phyloP scores from a whole-genome alignment of 495 filamentous ascomycete genomes.

The Xylaria bambusicola region DNA sequence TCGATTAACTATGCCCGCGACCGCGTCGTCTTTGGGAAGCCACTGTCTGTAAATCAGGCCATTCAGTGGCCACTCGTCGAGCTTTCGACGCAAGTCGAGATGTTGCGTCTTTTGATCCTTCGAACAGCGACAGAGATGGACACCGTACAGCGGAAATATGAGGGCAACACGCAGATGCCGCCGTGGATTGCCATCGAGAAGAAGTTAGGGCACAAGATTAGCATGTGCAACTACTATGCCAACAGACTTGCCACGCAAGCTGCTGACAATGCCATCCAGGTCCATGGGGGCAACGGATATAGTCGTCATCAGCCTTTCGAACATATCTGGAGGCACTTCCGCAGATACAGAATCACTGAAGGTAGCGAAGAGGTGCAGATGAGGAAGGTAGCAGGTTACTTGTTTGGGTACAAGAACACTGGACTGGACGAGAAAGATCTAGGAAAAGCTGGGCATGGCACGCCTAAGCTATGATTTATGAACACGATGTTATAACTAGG shows the following conservation, averaged over 20 bases:
- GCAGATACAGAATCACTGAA: constrained; percentile 54
- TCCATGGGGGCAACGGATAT: constrained; percentile 56
- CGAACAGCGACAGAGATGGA: constrained; percentile 63
- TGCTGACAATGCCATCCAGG: constrained; percentile 62
- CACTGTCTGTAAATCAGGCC: constrained; percentile 57
- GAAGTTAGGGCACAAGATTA: constrained; percentile 56
- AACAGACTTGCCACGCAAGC: constrained; percentile 59
- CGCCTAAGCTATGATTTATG: neutral
- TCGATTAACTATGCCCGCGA: constrained; percentile 54
- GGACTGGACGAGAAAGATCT: neutral
- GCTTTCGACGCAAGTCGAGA: constrained; percentile 59
- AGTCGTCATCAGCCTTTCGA: constrained; percentile 52
- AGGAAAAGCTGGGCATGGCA: neutral
- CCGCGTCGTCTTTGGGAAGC: constrained; percentile 57
- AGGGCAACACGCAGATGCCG: constrained; percentile 5
- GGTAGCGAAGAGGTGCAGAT: constrained; percentile 55
- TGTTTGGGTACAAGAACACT: constrained; percentile 42
- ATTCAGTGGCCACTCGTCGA: constrained; percentile 65
- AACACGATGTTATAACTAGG: too few relatives aligned
- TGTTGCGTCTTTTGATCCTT: constrained; percentile 60
- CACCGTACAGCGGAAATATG: constrained; percentile 40
- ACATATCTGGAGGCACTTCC: constrained; percentile 55
- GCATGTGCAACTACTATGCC: constrained; percentile 67
- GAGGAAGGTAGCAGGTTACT: constrained; percentile 47
- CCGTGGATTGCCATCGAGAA: constrained; percentile 50